Evolutionary conservation across 768 basidiomycete species (phyloP).

Genomic region (Lactifluus pinguis): DNA sequence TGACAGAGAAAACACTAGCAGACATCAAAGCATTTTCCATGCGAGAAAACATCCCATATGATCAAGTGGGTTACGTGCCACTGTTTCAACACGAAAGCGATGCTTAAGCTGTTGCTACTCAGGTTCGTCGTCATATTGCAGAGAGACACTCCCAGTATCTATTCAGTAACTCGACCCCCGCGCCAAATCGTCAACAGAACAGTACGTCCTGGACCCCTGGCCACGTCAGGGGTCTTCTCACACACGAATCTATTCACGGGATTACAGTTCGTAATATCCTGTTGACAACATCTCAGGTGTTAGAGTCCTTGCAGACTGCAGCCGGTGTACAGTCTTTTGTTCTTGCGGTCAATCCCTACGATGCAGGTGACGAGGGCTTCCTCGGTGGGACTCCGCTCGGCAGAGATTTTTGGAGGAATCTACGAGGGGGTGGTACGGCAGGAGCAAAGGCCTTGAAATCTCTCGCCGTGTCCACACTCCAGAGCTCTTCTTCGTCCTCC

Average conservation of each 20-base stretch:
- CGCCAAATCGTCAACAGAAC: conserved; percentile 3
- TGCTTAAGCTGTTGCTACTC: conserved; percentile 25
- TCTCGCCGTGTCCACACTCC: conserved; percentile 18
- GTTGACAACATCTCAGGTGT: conserved; percentile 38
- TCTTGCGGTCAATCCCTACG: conserved; percentile 47
- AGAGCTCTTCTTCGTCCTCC: neutral
- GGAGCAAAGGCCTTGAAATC: conserved; percentile 50
- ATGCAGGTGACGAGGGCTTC: conserved; percentile 43
- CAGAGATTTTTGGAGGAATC: conserved; percentile 56
- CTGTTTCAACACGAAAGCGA: neutral
- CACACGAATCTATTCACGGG: neutral
- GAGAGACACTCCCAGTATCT: conserved; percentile 56
- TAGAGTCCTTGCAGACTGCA: conserved; percentile 44
- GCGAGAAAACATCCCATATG: conserved; percentile 47
- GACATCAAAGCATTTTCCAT: conserved; percentile 55
- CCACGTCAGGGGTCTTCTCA: neutral
- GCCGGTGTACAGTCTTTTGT: conserved; percentile 54
- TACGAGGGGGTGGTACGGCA: conserved; percentile 47
- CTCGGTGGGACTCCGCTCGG: conserved; percentile 53
- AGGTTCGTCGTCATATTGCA: conserved; percentile 44
- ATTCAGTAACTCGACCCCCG: conserved; percentile 27
- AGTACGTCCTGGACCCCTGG: conserved; percentile 12
- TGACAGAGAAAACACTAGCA: conserved; percentile 47
- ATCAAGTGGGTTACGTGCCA: conserved; percentile 38
- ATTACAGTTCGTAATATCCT: conserved; percentile 39